Percentiles rank a stretch among this genome's conserved stretches.
These are phyloP conservation scores for Sarocladiaceae sp. DNA, from an alignment of 2,329 filamentous ascomycete species.

Conservation along the genomic window DNA sequence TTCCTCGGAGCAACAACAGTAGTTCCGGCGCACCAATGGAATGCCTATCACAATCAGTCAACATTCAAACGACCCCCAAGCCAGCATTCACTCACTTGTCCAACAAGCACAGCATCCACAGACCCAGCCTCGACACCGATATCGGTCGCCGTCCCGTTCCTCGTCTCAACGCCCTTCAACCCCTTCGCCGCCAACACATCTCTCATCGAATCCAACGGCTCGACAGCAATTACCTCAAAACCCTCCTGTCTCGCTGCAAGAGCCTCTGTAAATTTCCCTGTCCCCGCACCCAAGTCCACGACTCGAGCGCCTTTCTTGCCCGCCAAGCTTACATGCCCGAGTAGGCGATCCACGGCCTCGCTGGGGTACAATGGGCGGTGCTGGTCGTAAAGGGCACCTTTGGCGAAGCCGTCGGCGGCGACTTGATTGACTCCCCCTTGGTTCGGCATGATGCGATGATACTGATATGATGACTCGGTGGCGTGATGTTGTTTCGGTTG, in stretches of 20 bases:
- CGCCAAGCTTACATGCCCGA: constrained; percentile 47
- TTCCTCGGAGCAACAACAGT: background rate
- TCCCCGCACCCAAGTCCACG: constrained; percentile 61
- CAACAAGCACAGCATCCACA: constrained; percentile 59
- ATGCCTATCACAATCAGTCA: constrained; percentile 29
- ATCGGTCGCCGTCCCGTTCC: constrained; percentile 50
- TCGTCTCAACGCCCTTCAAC: constrained; percentile 46
- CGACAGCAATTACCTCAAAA: constrained; percentile 55
- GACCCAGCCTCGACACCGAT: constrained; percentile 51
- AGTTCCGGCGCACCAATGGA: constrained; percentile 44
- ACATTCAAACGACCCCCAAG: background rate
- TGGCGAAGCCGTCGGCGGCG: constrained; percentile 53
- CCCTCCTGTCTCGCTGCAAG: constrained; percentile 52
- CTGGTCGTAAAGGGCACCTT: constrained; percentile 59
- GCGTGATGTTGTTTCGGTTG: background rate
- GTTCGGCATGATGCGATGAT: constrained; percentile 12
- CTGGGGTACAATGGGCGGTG: constrained; percentile 62
- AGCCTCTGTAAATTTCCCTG: constrained; percentile 63
- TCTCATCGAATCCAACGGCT: constrained; percentile 62
- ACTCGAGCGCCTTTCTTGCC: constrained; percentile 40
- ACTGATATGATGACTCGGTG: background rate
- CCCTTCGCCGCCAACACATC: constrained; percentile 51
- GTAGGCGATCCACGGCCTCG: constrained; percentile 51
- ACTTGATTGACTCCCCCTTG: constrained; percentile 48
- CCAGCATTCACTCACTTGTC: constrained; percentile 50